Base-by-base conservation (phyloP, 2,329 filamentous ascomycete genomes). In the Colletotrichum nymphaeae region DNA sequence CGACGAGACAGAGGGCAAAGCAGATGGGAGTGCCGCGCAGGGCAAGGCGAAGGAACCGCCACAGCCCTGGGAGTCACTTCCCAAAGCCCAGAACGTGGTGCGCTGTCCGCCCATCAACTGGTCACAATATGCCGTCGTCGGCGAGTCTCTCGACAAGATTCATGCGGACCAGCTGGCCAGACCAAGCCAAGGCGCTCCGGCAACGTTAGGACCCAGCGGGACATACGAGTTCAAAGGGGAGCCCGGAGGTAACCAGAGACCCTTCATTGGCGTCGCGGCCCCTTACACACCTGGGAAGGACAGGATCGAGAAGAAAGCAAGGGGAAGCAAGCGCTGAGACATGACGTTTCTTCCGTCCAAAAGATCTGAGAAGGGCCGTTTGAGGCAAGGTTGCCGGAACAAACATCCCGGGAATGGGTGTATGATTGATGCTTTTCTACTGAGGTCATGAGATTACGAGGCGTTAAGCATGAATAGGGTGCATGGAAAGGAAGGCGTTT, bases 71-170 rank as follows among this genome's bases (percentile, higher is more conserved):
- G 86, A 89, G 2, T 84, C 84, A 22, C 89, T 98, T 16, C 95
- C 95, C 0, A 89, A 88, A 16, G 91, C 94, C 7, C 96, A 98
- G 81, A 93, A 93, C 77, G 86, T 98, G 1, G 92, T 97, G 30
- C 92, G 95, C 53, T 95, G 93, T 84, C 96, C 96, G 9, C 93
- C 94, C 9, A 92, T 98, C 79, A 98, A 98, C 85, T 98, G 96
- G 96, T 91, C 92, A 14, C 95, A 98, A 80, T 98, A 98, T 82
- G 94, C 94, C 77, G 88, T 98, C n/a, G 91, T 97, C 3, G 95
- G 95, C 62, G 93, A 94, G 73, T 91, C 94, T 1, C 87, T 98
- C 46, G 95, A 98, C 82, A 93, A 92, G 80, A 86, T 98, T 75
- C 95, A 98, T 81, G 89, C 91, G 63, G 94, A 97, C 79, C 95